These are phyloP conservation scores for Globisporangium cylindrosporum DNA, from an alignment of 352 stramenopile species.

Conservation along the genomic window DNA sequence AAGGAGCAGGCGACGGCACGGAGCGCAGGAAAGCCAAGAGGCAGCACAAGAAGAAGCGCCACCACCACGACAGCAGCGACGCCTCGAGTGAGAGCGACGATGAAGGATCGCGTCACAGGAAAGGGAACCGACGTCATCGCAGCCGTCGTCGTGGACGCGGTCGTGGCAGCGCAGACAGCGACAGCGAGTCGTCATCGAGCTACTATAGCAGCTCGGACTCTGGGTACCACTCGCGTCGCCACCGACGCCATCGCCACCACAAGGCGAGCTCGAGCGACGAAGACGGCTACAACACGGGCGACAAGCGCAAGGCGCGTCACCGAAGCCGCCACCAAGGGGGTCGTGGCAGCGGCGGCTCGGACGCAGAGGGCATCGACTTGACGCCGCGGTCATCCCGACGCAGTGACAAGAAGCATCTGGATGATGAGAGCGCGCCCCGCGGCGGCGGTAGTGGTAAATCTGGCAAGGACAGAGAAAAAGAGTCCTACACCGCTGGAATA, in stretches of 20 bases:
- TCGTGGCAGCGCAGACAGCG: slow-evolving; percentile 19
- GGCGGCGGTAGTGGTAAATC: background rate
- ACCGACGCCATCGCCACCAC: slow-evolving; percentile 36
- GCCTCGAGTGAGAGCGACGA: slow-evolving; percentile 42
- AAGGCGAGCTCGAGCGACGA: slow-evolving; percentile 55
- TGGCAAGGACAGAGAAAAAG: background rate
- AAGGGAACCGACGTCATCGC: slow-evolving; percentile 16
- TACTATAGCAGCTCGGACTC: slow-evolving; percentile 49
- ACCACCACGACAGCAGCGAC: slow-evolving; percentile 35
- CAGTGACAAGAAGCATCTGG: slow-evolving; percentile 15
- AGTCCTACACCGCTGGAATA: background rate
- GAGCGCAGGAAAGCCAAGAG: slow-evolving; percentile 33
- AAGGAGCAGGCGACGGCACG: slow-evolving; percentile 8
- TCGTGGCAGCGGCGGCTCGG: slow-evolving; percentile 24
- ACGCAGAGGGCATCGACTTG: slow-evolving; percentile 28
- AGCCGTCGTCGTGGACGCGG: slow-evolving; percentile 23
- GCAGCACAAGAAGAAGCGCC: slow-evolving; percentile 49
- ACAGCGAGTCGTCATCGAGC: slow-evolving; percentile 50
- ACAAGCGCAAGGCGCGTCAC: slow-evolving; percentile 37
- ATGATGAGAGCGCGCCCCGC: background rate
- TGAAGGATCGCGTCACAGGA: slow-evolving; percentile 24
- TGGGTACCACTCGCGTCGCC: slow-evolving; percentile 30
- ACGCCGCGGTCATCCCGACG: slow-evolving; percentile 27
- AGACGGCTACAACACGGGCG: slow-evolving; percentile 41
- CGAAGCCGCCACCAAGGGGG: slow-evolving; percentile 23